Percentiles rank a stretch among this genome's conserved stretches.
phyloP scores from a whole-genome alignment of 139 green algal species.

The Diplosphaera chodatii region DNA sequence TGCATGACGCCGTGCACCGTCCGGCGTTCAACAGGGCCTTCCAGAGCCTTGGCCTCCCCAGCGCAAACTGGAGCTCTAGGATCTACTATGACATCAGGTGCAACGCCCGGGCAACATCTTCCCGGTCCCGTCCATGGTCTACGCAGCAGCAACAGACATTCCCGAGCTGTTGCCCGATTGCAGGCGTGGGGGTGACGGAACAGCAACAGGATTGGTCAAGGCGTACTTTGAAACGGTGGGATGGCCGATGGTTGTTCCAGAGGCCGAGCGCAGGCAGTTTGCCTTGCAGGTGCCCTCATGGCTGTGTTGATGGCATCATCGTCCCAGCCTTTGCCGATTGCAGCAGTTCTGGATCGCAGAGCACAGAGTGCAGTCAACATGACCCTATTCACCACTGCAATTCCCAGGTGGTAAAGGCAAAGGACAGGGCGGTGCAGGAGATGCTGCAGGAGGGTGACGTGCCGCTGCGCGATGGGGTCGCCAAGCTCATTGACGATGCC shows the following conservation, averaged over 20 bases:
- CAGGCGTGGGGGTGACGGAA: background rate
- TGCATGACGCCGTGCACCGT: background rate
- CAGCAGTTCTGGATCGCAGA: no score
- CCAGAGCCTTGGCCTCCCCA: background rate
- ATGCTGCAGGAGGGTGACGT: background rate
- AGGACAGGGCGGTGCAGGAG: background rate
- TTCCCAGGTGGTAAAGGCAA: background rate
- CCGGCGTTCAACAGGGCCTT: background rate
- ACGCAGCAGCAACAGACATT: no score
- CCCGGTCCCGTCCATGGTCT: no score
- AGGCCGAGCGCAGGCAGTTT: background rate
- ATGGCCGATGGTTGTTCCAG: background rate
- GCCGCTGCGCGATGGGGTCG: background rate
- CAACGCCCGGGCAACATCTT: no score
- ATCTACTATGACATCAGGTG: no score
- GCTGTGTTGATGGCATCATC: no score
- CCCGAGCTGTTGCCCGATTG: no score
- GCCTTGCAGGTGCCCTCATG: background rate
- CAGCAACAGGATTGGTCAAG: background rate
- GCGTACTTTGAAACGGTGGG: background rate
- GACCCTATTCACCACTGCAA: no score
- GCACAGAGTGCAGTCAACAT: no score
- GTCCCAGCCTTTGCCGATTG: no score
- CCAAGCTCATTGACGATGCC: slow-evolving; percentile 33
- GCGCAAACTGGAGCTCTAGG: no score